Base-by-base conservation (phyloP, 2,329 filamentous ascomycete genomes). In the Alternaria gansuensis region DNA sequence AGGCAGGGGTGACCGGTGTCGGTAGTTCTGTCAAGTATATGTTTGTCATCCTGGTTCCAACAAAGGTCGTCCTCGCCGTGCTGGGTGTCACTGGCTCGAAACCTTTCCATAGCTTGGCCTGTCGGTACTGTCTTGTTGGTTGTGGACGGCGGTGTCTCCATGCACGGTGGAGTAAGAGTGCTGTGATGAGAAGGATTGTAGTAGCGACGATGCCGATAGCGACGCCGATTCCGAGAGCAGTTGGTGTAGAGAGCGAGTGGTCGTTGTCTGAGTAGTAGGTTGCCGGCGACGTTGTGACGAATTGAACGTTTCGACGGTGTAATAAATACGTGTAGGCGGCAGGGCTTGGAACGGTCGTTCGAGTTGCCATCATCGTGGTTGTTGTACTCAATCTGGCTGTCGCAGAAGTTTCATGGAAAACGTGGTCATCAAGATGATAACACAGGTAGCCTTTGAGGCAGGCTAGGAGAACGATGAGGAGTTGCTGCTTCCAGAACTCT, bases 81-180 rank as follows among this genome's bases (percentile, higher is more conserved):
- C 39, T 63, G 3, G 55, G 61, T 14, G 61, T 62, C 4, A 48
- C 62, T 33, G 64, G 64, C 3, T 61, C 62, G 14, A 68, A 68
- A 4, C 64, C 66, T 31, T 67, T 67, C 66, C 66, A 68, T 3
- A 65, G 29, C 31, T 52, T 63, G 13, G 60, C 57, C 39, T 62
- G 58, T 8, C 55, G 51, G 48, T 67, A 63, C 36, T 60, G 55
- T 13, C 28, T 51, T 11, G 49, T 23, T 40, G 58, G 44, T 9
- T 48, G 54, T 11, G 57, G 49, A 21, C 21, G 49, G 7, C 40
- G 57, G 13, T 34, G 43, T 41, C 45, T 55, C 45, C 54, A 60
- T 24, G 51, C 40, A 11, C 52, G 63, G 51, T 64, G 63, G 11
- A 68, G 21, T 3, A 68, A 37, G 3, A 67, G 45, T 14, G n/a